Conservation (phyloP, 257 asterid species). For the Nicotiana knightiana region DNA sequence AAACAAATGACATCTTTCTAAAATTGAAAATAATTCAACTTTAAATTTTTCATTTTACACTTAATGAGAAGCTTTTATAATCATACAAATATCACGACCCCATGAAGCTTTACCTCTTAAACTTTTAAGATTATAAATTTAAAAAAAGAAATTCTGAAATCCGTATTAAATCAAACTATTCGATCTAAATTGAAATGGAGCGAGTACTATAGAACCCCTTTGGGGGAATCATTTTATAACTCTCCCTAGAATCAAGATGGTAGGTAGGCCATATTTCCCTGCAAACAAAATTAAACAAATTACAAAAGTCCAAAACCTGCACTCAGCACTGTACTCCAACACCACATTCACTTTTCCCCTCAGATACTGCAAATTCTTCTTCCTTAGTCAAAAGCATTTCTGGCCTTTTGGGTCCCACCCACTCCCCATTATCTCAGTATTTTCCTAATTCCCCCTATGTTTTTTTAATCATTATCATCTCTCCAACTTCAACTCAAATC, state of each 20-base stretch:
- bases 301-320: neutral
- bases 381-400: conserved; percentile 5
- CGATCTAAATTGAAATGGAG: no score
- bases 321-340: conserved; percentile 23
- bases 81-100: no score
- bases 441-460: conserved; percentile 26
- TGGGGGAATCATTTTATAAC: neutral
- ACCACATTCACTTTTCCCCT: conserved; percentile 5
- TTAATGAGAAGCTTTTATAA: no score
- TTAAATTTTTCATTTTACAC: no score
- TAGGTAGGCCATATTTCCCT: neutral
- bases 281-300: neutral
- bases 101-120: no score
- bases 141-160: no score
- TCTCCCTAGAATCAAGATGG: neutral
- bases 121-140: no score
- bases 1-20: no score
- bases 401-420: neutral
- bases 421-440: neutral
- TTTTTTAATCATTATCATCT: conserved; percentile 33
- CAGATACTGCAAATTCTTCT: neutral
- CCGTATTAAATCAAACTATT: no score
- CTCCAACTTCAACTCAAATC: conserved; percentile 35
- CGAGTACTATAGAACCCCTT: no score
- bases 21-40: no score